phyloP scores from a whole-genome alignment of 371 early-diverging fungal species.

The Synchytrium microbalum region DNA sequence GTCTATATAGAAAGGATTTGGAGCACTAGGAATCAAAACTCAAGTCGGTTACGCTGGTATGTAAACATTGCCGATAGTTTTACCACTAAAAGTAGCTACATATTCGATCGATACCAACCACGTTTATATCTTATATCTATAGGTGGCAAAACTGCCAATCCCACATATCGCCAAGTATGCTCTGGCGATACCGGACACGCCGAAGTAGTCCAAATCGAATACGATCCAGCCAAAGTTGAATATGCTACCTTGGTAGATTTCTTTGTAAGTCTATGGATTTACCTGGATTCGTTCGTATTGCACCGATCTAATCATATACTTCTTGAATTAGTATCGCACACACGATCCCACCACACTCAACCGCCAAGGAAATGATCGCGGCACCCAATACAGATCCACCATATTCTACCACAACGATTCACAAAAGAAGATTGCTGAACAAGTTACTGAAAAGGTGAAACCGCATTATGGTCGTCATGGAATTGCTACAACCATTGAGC shows the following conservation, averaged over 20 bases:
- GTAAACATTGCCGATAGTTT: too few relatives aligned
- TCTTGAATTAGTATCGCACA: conserved; percentile 50
- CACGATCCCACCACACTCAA: conserved; percentile 67
- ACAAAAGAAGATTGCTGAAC: conserved; percentile 69
- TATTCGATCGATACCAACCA: background rate
- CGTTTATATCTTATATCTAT: background rate
- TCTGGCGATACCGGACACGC: conserved; percentile 70
- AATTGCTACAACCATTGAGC: conserved; percentile 50
- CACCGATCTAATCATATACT: background rate
- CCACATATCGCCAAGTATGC: conserved; percentile 52
- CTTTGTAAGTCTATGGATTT: conserved; percentile 39
- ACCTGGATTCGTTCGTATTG: background rate
- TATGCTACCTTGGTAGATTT: conserved; percentile 67
- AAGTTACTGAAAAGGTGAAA: conserved; percentile 53
- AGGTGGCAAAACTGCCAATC: conserved; percentile 13
- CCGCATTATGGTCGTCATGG: conserved; percentile 60
- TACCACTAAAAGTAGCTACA: background rate
- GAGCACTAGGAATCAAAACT: conserved; percentile 19
- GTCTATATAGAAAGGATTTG: conserved; percentile 63
- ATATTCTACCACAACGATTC: conserved; percentile 70
- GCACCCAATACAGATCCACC: conserved; percentile 81
- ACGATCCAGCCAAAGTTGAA: conserved; percentile 57
- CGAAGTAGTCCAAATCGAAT: conserved; percentile 72
- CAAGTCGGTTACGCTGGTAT: background rate
- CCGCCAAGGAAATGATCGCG: conserved; percentile 56